Percentiles rank a stretch among this genome's conserved stretches.
phyloP scores from a whole-genome alignment of 164 flowering plant species.

The Vitis rotundifolia region DNA sequence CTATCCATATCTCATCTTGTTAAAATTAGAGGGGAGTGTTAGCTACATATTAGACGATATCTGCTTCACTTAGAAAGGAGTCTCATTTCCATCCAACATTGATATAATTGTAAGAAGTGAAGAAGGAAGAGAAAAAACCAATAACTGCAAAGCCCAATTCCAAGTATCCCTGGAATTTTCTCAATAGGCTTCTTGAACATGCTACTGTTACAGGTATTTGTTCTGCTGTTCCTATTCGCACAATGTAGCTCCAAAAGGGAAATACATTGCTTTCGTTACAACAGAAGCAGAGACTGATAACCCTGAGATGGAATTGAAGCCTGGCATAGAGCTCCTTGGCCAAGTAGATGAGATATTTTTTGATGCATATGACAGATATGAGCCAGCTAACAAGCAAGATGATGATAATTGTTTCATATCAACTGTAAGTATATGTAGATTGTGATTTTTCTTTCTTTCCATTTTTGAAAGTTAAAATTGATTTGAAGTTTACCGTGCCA shows the following conservation, averaged over 20 bases:
- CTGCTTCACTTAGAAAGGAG: no score
- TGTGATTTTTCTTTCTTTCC: neutral
- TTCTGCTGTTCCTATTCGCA: slow-evolving; percentile 96
- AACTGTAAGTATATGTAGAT: slow-evolving; percentile 46
- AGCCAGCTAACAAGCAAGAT: slow-evolving; percentile 54
- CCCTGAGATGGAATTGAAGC: slow-evolving; percentile 82
- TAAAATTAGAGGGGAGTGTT: no score
- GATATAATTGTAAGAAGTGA: no score
- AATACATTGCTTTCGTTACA: slow-evolving; percentile 89
- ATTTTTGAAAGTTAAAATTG: no score
- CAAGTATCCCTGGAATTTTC: no score
- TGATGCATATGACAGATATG: slow-evolving; percentile 86
- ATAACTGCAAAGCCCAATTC: no score
- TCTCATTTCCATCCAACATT: no score
- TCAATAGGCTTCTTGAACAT: no score
- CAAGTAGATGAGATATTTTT: slow-evolving; percentile 84
- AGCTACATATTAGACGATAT: no score
- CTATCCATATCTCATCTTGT: no score
- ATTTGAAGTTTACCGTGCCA: no score
- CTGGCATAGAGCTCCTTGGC: slow-evolving; percentile 89
- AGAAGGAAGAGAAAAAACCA: no score
- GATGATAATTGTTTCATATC: slow-evolving; percentile 84
- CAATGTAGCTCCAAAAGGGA: slow-evolving; percentile 95
- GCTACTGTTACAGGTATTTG: slow-evolving; percentile 58
- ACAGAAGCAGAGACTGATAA: slow-evolving; percentile 92